phyloP scores from a whole-genome alignment of 2,329 filamentous ascomycete species.

The Dryadomyces quercus-mongolicae region DNA sequence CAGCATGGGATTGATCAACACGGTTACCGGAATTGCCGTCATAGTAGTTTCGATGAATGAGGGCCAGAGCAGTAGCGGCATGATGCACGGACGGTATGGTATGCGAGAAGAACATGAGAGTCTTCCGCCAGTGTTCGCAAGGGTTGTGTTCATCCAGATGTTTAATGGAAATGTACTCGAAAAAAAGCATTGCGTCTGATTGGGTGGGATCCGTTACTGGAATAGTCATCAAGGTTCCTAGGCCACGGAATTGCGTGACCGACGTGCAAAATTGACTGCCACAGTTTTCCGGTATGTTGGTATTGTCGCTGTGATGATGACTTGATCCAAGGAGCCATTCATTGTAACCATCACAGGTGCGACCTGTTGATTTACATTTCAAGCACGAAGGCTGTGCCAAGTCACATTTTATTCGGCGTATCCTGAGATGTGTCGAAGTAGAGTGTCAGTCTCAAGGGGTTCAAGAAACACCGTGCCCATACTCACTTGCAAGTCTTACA shows the following conservation, averaged over 20 bases:
- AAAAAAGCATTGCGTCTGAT: not conserved
- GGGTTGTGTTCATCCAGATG: not conserved
- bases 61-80: not conserved
- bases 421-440: not conserved
- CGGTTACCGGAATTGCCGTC: not conserved
- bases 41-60: not conserved
- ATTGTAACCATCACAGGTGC: conserved; percentile 24
- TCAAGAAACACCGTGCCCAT: not conserved
- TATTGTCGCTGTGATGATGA: not conserved
- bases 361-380: conserved; percentile 25
- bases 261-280: not conserved
- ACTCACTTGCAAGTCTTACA: conserved; percentile 29
- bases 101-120: not conserved
- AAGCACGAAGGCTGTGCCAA: conserved; percentile 20
- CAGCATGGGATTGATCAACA: not conserved
- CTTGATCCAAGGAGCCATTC: conserved; percentile 4
- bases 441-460: not conserved
- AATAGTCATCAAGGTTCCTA: not conserved
- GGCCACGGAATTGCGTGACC: not conserved
- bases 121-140: not conserved
- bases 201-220: not conserved
- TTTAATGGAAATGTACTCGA: not conserved
- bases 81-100: not conserved
- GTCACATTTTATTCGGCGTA: conserved; percentile 20
- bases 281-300: not conserved